Evolutionary conservation across 495 filamentous ascomycete genomes (phyloP), one percentile per base, ranked within the genome.

Genomic region (Annulohypoxylon maeteangense): DNA sequence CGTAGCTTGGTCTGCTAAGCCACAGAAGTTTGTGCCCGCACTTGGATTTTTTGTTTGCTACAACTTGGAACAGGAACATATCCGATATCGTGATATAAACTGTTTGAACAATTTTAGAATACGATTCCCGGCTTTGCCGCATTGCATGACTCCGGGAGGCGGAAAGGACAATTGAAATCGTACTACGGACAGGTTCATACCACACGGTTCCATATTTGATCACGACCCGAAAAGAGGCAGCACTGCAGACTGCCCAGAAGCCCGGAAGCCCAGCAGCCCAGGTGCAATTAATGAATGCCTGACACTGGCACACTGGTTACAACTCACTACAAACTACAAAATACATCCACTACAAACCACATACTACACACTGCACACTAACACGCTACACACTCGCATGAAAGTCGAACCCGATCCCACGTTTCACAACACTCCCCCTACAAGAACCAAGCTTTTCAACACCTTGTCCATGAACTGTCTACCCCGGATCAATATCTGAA

Each of bases 1-100:
- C 70, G 65, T 73, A 73, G 64, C 59, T 72, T 16, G 31, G 12
- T 11, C 31, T 66, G 70, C 70, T 73, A 60, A 72, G 70, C 70
- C 70, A 72, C 45, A 73, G 40, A 62, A 38, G 20, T 65, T 62
- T 51, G 25, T 61, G 29, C 58, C 51, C 42, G 57, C 55, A 32
- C 47, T 67, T 36, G 27, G 31, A 25, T 40, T 38, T 48, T 58
- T 34, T 40, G 31, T 51, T 65, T 55, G 47, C 38, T 42, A 45
- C 12, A 50, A 12, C 22, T 12, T 36, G 14, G 16, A 31, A 65
- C 55, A 2, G 10, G 20, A 48, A 8, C 11, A n/a, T 40, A 40
- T 40, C 11, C 36, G 36, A 18, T 65, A 65, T 55, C 62, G 40
- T 57, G 34, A 51, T 12, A 71, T 62, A 53, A 14, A 7, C 36